Evolutionary conservation across 228 moss, liverwort and hornwort species (phyloP).

Genomic region (Sphagnum fallax): DNA sequence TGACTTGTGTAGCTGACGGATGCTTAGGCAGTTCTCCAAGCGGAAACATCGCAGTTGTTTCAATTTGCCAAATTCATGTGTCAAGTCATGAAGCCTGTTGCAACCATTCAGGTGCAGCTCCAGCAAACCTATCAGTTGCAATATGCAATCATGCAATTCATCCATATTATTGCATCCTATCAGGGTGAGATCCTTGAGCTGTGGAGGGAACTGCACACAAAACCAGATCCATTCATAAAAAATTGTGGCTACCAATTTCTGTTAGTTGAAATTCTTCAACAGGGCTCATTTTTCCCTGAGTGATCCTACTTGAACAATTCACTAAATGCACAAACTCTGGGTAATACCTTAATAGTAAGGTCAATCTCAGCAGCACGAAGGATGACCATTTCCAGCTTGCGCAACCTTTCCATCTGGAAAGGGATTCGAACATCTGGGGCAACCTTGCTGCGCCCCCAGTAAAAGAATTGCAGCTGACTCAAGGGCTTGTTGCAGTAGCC

Average conservation of each 20-base stretch:
- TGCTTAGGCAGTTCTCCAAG: conserved; percentile 38
- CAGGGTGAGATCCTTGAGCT: conserved; percentile 44
- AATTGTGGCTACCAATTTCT: not conserved
- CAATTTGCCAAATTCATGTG: conserved; percentile 28
- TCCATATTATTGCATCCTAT: conserved; percentile 51
- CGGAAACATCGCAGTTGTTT: conserved; percentile 21
- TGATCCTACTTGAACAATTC: not conserved
- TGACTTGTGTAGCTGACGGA: conserved; percentile 34
- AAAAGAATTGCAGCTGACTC: conserved; percentile 37
- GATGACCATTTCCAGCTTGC: conserved; percentile 35
- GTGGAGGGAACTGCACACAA: conserved; percentile 39
- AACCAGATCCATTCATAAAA: not conserved
- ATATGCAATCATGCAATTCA: conserved; percentile 27
- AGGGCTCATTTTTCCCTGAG: not conserved
- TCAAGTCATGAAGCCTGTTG: conserved; percentile 36
- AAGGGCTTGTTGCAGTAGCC: conserved; percentile 35
- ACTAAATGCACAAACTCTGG: too few relatives aligned
- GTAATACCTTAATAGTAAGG: conserved; percentile 29
- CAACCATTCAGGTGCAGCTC: conserved; percentile 46
- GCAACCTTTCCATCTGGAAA: conserved; percentile 43
- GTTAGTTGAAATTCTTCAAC: not conserved
- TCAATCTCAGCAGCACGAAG: conserved; percentile 43
- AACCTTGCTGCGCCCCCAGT: conserved; percentile 42
- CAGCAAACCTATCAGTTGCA: conserved; percentile 22
- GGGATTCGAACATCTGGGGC: conserved; percentile 45